phyloP scores from a whole-genome alignment of 1,139 yeast genomes.

The Yamadazyma buinensis region DNA sequence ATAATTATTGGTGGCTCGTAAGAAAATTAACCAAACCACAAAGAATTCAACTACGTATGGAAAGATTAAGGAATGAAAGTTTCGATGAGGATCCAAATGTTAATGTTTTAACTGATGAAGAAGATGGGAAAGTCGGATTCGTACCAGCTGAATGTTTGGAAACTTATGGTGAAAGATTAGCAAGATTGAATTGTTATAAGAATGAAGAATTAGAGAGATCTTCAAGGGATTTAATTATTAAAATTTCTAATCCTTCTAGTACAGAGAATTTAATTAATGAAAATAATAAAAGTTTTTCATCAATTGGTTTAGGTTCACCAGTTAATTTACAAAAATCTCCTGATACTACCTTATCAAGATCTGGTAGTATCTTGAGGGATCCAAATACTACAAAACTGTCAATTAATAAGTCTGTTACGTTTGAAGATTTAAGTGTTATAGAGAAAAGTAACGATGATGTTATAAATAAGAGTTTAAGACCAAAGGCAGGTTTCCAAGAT shows the following conservation, averaged over 20 bases:
- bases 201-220: slow-evolving; percentile 69
- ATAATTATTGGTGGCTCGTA: slow-evolving; percentile 96
- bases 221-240: slow-evolving; percentile 12
- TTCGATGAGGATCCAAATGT: slow-evolving; percentile 5
- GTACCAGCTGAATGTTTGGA: slow-evolving; percentile 96
- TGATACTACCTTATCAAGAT: slow-evolving; percentile 14
- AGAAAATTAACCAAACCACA: slow-evolving; percentile 51
- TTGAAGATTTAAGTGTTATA: slow-evolving; percentile 34
- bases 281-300: slow-evolving; percentile 6
- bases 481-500: too few relatives aligned
- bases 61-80: slow-evolving; percentile 11
- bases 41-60: slow-evolving; percentile 17
- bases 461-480: too few relatives aligned
- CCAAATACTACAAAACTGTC: slow-evolving; percentile 14
- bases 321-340: slow-evolving; percentile 15
- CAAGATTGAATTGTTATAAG: slow-evolving; percentile 87
- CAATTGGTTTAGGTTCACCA: slow-evolving; percentile 14
- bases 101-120: slow-evolving; percentile 34
- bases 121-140: slow-evolving; percentile 74
- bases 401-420: slow-evolving; percentile 37
- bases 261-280: slow-evolving; percentile 9
- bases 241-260: slow-evolving; percentile 10
- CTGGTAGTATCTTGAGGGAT: slow-evolving; percentile 16
- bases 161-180: slow-evolving; percentile 86
- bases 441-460: too few relatives aligned